Evolutionary conservation across 495 filamentous ascomycete genomes (phyloP), one percentile per base, ranked within the genome.

Genomic region (Annulohypoxylon bovei): DNA sequence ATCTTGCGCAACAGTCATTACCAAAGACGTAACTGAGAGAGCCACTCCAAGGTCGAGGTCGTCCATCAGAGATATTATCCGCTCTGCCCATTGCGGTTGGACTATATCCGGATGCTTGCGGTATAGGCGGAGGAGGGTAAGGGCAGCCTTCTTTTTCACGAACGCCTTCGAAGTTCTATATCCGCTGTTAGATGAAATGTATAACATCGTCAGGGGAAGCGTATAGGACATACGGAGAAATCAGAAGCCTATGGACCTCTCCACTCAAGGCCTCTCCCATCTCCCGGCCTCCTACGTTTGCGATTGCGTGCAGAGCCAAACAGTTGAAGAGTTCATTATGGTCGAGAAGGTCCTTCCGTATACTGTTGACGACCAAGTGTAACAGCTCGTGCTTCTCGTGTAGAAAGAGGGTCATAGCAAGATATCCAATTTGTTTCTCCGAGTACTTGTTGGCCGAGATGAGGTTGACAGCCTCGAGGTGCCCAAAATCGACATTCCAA

Each of bases 401-500:
- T 23, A 99, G 83, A 79, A 99, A 98, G 35, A 99, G 84, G 3
- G 96, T 99, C 74, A 99, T 95, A 6, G 95, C 96, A 68, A 99
- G 84, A 76, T 99, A 99, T 50, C 96, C 96, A 72, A 99, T 99
- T 82, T 99, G 96, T 83, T 99, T 99, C 79, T 99, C 96, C 4
- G 95, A 98, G 81, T 98, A 99, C 77, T 98, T 98, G 72, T 84
- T 93, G 22, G 94, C 94, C 4, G 95, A 97, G 61, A 99, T 95
- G 63, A 99, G 87, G 70, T 98, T 98, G 78, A 99, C 94, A 7
- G 96, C 96, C 81, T 99, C 96, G 35, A 98, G 88, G 77, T 99
- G 96, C 22, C 96, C 96, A 77, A 99, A 99, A 78, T 98, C 96
- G 81, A 99, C 94, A 76, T 99, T 96, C 90, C 96, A 99, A 6